Evolutionary conservation across 2,329 filamentous ascomycete genomes (phyloP).

Genomic region (Purpureocillium lavendulum): DNA sequence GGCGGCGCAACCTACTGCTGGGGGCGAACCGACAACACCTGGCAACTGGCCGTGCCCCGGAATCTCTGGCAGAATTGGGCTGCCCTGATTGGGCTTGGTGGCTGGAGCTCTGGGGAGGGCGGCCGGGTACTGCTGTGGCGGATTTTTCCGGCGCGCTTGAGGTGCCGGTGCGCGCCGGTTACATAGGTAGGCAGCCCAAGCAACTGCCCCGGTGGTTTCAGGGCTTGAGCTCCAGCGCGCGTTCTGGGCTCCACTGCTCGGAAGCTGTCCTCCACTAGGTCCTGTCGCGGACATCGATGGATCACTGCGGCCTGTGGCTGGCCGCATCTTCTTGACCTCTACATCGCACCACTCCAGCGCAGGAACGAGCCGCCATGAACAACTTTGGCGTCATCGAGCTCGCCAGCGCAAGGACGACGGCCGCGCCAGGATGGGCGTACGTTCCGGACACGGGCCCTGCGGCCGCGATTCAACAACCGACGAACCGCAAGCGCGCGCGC

Average conservation of each 20-base stretch:
- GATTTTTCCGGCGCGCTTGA: slow-evolving; percentile 8
- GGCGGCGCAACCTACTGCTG: not conserved
- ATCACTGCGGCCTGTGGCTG: too few species aligned
- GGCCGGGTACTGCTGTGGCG: slow-evolving; percentile 4
- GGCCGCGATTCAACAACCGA: slow-evolving; percentile 41
- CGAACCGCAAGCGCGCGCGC: slow-evolving; percentile 65
- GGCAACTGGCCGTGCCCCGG: not conserved
- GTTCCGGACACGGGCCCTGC: slow-evolving; percentile 64
- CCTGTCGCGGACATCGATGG: too few species aligned
- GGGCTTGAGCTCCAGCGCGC: too few species aligned
- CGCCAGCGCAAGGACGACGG: slow-evolving; percentile 57
- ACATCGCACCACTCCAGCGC: too few species aligned
- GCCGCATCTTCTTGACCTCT: too few species aligned
- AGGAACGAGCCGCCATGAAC: slow-evolving; percentile 35
- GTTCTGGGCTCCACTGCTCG: not conserved
- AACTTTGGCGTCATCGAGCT: slow-evolving; percentile 78
- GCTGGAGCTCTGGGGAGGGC: slow-evolving; percentile 2
- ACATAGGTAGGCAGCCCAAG: too few species aligned
- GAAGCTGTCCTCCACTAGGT: too few species aligned
- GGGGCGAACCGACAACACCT: too few species aligned
- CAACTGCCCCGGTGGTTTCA: too few species aligned
- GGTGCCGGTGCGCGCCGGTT: too few species aligned
- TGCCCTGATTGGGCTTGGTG: slow-evolving; percentile 8
- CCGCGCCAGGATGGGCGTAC: slow-evolving; percentile 86
- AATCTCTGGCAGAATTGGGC: slow-evolving; percentile 4